Conservation (phyloP, 495 filamentous ascomycete species). For the Penicillium silybi region DNA sequence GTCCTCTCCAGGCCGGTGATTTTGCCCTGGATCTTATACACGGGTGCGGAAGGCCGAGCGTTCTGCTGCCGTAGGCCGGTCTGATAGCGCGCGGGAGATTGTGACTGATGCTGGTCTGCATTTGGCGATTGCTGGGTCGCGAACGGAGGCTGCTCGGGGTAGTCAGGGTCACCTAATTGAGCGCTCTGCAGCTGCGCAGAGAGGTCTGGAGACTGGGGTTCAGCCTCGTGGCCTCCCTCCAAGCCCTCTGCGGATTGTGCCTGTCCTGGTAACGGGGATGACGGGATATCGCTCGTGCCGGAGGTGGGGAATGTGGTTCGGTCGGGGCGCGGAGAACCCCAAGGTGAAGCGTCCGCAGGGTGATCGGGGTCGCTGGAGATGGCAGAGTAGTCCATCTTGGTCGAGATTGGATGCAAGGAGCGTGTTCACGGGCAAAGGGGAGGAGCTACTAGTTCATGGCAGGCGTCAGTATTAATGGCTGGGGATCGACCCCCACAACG, state of each 20-base stretch:
- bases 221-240: conserved; percentile 15
- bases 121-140: conserved; percentile 36
- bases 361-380: conserved; percentile 71
- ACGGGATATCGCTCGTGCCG: conserved; percentile 48
- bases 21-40: conserved; percentile 87
- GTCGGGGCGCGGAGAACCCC: conserved; percentile 70
- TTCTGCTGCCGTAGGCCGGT: conserved; percentile 37
- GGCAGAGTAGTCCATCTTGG: conserved; percentile 77
- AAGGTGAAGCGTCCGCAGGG: conserved; percentile 67
- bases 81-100: conserved; percentile 47
- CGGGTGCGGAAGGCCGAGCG: conserved; percentile 48
- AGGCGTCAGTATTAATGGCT: conserved; percentile 29
- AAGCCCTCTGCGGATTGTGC: conserved; percentile 42
- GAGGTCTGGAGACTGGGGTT: conserved; percentile 33
- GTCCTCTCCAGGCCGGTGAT: conserved; percentile 89
- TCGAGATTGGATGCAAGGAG: conserved; percentile 17
- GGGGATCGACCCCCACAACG: conserved; percentile 21
- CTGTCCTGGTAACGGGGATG: conserved; percentile 49
- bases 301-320: conserved; percentile 51
- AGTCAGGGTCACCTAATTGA: conserved; percentile 38
- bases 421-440: conserved; percentile 19
- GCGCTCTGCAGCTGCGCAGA: conserved; percentile 44
- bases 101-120: conserved; percentile 45
- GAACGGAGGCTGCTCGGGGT: conserved; percentile 30
- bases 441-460: conserved; percentile 19